Percentiles rank a stretch among this genome's conserved stretches.
Conservation (phyloP, 768 basidiomycete species). For the Tremella mesenterica region DNA sequence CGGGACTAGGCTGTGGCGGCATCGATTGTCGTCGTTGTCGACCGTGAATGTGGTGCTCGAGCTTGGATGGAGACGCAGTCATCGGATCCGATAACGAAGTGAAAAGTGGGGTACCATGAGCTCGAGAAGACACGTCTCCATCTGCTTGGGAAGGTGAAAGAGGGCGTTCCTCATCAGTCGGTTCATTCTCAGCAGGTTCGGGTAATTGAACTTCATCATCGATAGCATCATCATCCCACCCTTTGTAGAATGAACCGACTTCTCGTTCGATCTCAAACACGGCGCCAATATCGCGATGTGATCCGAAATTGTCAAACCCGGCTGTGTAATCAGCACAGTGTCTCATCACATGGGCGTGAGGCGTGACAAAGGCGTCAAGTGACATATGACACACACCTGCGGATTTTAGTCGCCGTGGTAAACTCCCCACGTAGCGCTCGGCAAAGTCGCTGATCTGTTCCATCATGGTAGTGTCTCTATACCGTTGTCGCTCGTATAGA, state of each 20-base stretch:
- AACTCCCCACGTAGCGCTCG: conserved; percentile 62
- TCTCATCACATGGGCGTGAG: too few species aligned
- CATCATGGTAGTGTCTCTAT: conserved; percentile 58
- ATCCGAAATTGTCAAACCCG: conserved; percentile 41
- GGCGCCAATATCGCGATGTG: conserved; percentile 30
- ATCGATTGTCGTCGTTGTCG: conserved; percentile 5
- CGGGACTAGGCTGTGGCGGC: conserved; percentile 3
- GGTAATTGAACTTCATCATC: conserved; percentile 19
- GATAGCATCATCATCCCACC: conserved; percentile 41
- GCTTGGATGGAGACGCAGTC: conserved; percentile 8
- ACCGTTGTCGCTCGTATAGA: conserved; percentile 76
- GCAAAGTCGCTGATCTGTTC: conserved; percentile 62
- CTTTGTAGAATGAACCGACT: conserved; percentile 39
- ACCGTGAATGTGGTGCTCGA: conserved; percentile 2
- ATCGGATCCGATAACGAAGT: conserved; percentile 2
- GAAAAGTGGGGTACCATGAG: background rate
- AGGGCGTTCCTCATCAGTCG: conserved; percentile 15
- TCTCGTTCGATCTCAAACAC: conserved; percentile 44
- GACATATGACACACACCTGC: conserved; percentile 26
- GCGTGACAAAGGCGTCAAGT: background rate
- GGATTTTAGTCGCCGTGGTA: conserved; percentile 61
- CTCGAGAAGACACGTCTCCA: background rate
- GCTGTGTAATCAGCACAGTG: conserved; percentile 22
- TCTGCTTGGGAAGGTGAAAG: background rate
- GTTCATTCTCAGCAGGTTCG: conserved; percentile 12